A percentile compares a stretch with the other conserved stretches of the same genome.
Evolutionary conservation across 495 filamentous ascomycete genomes (phyloP).

Genomic region (Trichocladium uniseriatum): DNA sequence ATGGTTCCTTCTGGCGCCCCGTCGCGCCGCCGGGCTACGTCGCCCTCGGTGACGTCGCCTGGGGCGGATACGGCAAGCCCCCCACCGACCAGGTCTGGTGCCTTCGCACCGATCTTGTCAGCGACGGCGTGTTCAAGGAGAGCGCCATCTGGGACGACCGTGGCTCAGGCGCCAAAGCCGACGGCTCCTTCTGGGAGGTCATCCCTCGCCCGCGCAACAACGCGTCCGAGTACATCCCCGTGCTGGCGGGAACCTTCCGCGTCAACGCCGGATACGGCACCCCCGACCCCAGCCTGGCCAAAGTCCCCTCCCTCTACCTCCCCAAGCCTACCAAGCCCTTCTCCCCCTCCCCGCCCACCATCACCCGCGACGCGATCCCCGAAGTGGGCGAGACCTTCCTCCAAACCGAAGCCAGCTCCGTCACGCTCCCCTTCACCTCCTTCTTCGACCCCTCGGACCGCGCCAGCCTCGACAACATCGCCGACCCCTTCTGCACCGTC

Average conservation of each 20-base stretch:
- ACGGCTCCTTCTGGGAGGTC: conserved; percentile 2
- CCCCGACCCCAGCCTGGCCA: background rate
- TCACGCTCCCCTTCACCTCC: conserved; percentile 2
- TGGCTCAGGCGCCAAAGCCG: background rate
- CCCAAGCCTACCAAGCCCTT: background rate
- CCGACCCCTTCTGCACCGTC: conserved; percentile 3
- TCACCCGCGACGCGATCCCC: background rate
- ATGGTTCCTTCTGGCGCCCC: conserved; percentile 4
- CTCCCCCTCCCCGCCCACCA: background rate
- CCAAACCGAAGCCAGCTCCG: background rate
- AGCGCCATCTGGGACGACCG: background rate
- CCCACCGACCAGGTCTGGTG: background rate
- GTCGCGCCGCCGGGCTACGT: background rate
- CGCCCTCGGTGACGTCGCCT: background rate
- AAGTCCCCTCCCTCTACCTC: background rate
- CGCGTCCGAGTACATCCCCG: background rate
- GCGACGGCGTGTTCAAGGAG: background rate
- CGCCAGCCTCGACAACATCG: background rate
- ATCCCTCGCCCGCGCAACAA: background rate
- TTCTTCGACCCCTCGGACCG: background rate
- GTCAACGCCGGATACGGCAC: background rate
- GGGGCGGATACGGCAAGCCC: background rate
- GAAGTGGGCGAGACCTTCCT: background rate
- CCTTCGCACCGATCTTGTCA: conserved; percentile 2
- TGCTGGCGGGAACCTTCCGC: background rate